These are phyloP conservation scores for Calonectria hongkongensis DNA, from an alignment of 2,329 filamentous ascomycete species.

Conservation along the genomic window DNA sequence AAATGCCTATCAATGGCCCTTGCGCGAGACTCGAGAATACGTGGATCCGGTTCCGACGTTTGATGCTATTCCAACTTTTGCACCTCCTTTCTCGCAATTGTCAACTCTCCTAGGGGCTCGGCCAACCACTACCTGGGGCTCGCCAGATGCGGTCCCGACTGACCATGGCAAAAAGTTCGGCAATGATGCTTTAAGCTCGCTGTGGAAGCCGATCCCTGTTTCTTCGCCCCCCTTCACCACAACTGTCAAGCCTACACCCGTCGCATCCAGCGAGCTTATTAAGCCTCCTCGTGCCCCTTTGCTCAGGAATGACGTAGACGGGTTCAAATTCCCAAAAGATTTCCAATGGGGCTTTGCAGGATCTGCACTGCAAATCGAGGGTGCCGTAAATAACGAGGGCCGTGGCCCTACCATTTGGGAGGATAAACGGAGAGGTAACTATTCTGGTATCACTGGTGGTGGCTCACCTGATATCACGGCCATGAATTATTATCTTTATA, in stretches of 20 bases:
- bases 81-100: slow-evolving; percentile 6
- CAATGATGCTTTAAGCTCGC: not conserved
- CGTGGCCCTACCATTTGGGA: slow-evolving; percentile 15
- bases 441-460: not conserved
- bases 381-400: slow-evolving; percentile 5
- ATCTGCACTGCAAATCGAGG: slow-evolving; percentile 9
- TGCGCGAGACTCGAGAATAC: not conserved
- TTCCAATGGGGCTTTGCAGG: slow-evolving; percentile 17
- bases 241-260: not conserved
- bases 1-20: not conserved
- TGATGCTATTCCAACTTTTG: slow-evolving; percentile 1
- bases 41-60: slow-evolving; percentile 1
- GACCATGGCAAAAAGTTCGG: not conserved
- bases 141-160: not conserved
- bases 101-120: not conserved
- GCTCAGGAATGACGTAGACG: not conserved
- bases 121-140: slow-evolving; percentile 1
- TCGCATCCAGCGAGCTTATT: slow-evolving; percentile 4
- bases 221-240: slow-evolving; percentile 9
- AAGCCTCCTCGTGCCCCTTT: not conserved
- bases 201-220: slow-evolving; percentile 13
- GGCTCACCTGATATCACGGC: slow-evolving; percentile 6
- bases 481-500: slow-evolving; percentile 10
- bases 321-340: not conserved
- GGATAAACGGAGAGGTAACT: slow-evolving; percentile 2